These are phyloP conservation scores for Pilasporangium apinafurcum DNA, from an alignment of 352 stramenopile species.

Conservation along the genomic window DNA sequence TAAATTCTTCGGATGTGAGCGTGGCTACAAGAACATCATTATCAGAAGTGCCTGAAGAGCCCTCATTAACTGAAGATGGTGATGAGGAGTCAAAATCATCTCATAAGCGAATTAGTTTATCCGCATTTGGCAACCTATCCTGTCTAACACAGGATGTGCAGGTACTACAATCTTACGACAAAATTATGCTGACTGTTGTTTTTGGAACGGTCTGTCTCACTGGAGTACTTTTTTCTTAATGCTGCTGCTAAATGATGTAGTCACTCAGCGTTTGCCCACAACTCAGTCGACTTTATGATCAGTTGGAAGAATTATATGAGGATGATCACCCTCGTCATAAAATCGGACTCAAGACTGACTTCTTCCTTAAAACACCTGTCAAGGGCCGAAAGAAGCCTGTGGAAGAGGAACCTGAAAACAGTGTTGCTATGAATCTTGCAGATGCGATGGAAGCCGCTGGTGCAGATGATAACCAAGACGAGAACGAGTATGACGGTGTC, in stretches of 20 bases:
- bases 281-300: conserved; percentile 62
- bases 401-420: conserved; percentile 15
- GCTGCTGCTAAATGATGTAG: conserved; percentile 4
- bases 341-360: conserved; percentile 48
- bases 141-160: conserved; percentile 54
- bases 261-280: conserved; percentile 54
- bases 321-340: conserved; percentile 39
- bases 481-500: conserved; percentile 19
- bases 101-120: conserved; percentile 37
- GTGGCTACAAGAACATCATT: conserved; percentile 50
- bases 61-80: too few relatives aligned
- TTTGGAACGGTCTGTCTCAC: not conserved
- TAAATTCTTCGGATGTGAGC: conserved; percentile 74
- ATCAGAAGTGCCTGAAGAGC: too few relatives aligned
- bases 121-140: conserved; percentile 36
- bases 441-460: conserved; percentile 27
- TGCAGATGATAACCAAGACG: conserved; percentile 30
- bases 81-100: too few relatives aligned
- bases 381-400: conserved; percentile 27
- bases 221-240: not conserved
- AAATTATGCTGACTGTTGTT: not conserved
- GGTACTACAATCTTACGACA: conserved; percentile 9
- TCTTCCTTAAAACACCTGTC: conserved; percentile 48
- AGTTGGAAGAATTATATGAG: conserved; percentile 62
- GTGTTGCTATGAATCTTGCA: conserved; percentile 29